Evolutionary conservation across 2,329 filamentous ascomycete species (phyloP).

Genomic region (Plenodomus tracheiphilus): DNA sequence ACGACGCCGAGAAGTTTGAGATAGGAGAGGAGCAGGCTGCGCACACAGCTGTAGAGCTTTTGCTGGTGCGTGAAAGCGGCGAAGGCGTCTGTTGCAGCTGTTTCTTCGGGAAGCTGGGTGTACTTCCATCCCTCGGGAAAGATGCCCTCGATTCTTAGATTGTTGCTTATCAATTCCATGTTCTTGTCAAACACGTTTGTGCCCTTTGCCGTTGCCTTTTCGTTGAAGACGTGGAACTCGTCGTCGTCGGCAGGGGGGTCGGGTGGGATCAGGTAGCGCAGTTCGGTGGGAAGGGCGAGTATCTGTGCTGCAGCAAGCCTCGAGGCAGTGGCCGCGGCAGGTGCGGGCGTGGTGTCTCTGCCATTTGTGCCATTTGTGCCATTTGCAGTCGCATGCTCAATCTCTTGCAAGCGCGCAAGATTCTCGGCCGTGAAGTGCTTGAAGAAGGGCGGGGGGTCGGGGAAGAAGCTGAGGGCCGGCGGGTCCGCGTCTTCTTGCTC

Average conservation of each 20-base stretch:
- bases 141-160: conserved; percentile 46
- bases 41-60: conserved; percentile 76
- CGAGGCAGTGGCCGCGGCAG: not conserved
- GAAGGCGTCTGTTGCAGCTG: conserved; percentile 48
- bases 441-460: conserved; percentile 88
- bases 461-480: conserved; percentile 59
- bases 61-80: conserved; percentile 55
- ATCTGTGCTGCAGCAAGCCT: conserved; percentile 30
- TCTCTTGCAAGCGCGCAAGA: conserved; percentile 59
- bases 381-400: conserved; percentile 49
- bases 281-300: conserved; percentile 66
- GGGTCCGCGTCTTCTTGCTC: conserved; percentile 21
- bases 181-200: conserved; percentile 29
- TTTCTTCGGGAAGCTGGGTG: conserved; percentile 58
- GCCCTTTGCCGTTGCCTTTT: conserved; percentile 53
- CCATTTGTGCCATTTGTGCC: too few relatives aligned
- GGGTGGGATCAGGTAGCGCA: conserved; percentile 80
- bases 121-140: conserved; percentile 70
- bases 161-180: conserved; percentile 35
- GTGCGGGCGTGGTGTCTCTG: conserved; percentile 14
- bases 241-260: conserved; percentile 69
- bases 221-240: conserved; percentile 73
- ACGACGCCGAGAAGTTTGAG: conserved; percentile 79
- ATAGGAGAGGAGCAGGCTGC: conserved; percentile 85
- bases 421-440: conserved; percentile 82